Conservation (phyloP, 2,329 filamentous ascomycete species). For the Didymella pomorum region DNA sequence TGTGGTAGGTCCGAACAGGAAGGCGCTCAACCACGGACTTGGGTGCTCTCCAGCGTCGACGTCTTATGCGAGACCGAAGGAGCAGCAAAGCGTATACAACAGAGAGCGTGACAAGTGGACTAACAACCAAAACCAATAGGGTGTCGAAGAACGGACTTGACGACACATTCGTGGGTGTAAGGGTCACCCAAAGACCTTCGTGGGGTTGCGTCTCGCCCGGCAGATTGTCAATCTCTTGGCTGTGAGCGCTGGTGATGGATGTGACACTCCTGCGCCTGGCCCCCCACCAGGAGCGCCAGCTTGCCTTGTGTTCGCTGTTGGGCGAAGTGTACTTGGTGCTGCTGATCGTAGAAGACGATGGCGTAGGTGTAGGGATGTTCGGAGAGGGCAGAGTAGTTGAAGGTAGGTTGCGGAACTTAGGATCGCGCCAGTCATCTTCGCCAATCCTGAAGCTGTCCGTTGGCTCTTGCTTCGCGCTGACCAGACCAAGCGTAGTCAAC, state of each 20-base stretch:
- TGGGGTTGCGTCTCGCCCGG: slow-evolving; percentile 56
- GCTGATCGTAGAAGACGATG: slow-evolving; percentile 56
- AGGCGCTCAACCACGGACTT: slow-evolving; percentile 94
- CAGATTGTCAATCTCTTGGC: slow-evolving; percentile 28
- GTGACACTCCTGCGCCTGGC: slow-evolving; percentile 29
- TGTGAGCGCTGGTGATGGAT: slow-evolving; percentile 28
- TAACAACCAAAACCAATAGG: slow-evolving; percentile 93
- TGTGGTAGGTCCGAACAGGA: slow-evolving; percentile 95
- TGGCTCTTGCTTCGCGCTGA: slow-evolving; percentile 24
- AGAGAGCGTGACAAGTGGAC: slow-evolving; percentile 88
- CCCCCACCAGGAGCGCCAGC: slow-evolving; percentile 38
- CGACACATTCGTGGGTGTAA: slow-evolving; percentile 87
- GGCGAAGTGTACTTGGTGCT: slow-evolving; percentile 29
- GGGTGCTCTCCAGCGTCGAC: slow-evolving; percentile 93
- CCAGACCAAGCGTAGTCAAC: slow-evolving; percentile 54
- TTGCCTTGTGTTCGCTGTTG: slow-evolving; percentile 32
- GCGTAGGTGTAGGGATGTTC: slow-evolving; percentile 7
- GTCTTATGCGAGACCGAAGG: slow-evolving; percentile 84
- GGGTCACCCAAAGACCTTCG: slow-evolving; percentile 93
- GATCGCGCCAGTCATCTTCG: slow-evolving; percentile 87
- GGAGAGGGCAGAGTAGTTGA: slow-evolving; percentile 32
- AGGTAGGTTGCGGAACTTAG: slow-evolving; percentile 68
- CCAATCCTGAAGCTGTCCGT: slow-evolving; percentile 76
- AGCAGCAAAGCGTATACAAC: slow-evolving; percentile 91
- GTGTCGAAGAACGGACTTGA: slow-evolving; percentile 96